Percentiles rank a stretch among this genome's conserved stretches.
phyloP scores from a whole-genome alignment of 2,329 filamentous ascomycete species.

The Lecanicillium sp. region DNA sequence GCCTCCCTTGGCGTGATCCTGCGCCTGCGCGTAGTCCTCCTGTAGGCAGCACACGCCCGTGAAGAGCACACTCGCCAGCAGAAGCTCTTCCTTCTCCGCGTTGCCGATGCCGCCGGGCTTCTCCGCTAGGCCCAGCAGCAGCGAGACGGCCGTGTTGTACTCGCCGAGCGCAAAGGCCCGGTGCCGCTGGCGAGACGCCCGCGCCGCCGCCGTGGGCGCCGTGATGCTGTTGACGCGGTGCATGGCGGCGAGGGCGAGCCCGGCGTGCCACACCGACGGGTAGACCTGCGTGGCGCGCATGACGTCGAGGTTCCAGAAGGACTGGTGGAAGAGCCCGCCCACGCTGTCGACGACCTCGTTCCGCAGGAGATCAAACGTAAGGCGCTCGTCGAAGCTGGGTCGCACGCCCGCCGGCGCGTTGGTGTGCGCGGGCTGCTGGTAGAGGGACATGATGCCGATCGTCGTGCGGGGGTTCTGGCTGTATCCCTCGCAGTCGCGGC shows the following conservation, averaged over 20 bases:
- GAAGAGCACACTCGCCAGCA: slow-evolving; percentile 12
- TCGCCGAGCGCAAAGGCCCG: slow-evolving; percentile 6
- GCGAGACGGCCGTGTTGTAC: slow-evolving; percentile 2
- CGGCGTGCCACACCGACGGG: slow-evolving; percentile 13
- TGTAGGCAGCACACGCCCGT: slow-evolving; percentile 10
- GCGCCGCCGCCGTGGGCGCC: background rate
- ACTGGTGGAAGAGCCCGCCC: slow-evolving; percentile 7
- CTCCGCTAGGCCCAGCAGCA: background rate
- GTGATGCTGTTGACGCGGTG: slow-evolving; percentile 3
- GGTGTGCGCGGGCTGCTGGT: background rate
- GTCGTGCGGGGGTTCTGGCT: background rate
- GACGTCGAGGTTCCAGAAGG: slow-evolving; percentile 13
- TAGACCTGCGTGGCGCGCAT: slow-evolving; percentile 11
- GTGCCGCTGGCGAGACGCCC: slow-evolving; percentile 2
- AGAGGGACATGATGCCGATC: background rate
- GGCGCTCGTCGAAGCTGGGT: slow-evolving; percentile 5
- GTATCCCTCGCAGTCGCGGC: slow-evolving; percentile 19
- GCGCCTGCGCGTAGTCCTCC: slow-evolving; percentile 9
- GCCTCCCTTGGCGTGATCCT: slow-evolving; percentile 3
- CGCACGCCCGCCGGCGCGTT: background rate
- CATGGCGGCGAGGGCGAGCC: slow-evolving; percentile 10
- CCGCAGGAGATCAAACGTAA: slow-evolving; percentile 11
- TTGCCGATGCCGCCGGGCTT: background rate
- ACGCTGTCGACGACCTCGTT: slow-evolving; percentile 1
- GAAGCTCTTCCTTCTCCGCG: slow-evolving; percentile 9